Evolutionary conservation across 1,139 yeast genomes (phyloP).

Genomic region (Candida dubliniensis): DNA sequence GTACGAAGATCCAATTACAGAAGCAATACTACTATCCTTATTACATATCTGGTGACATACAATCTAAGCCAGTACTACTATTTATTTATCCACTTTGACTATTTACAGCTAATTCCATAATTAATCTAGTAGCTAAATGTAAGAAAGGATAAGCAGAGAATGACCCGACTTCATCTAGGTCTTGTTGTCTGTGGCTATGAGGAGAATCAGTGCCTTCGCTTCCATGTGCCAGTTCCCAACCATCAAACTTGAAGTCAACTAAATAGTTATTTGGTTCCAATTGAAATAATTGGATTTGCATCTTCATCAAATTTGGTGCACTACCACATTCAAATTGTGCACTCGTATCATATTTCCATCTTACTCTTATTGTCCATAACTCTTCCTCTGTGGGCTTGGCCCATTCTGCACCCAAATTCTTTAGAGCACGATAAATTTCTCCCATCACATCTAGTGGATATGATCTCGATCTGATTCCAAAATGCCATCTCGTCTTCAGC

Average conservation of each 20-base stretch:
- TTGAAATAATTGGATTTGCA: slow-evolving; percentile 95
- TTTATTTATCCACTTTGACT: slow-evolving; percentile 26
- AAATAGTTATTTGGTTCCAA: slow-evolving; percentile 92
- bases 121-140: slow-evolving; percentile 86
- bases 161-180: slow-evolving; percentile 72
- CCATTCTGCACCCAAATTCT: slow-evolving; percentile 97
- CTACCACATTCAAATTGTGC: slow-evolving; percentile 22
- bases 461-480: slow-evolving; percentile 93
- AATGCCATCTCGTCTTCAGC: slow-evolving; percentile 97
- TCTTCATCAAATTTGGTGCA: slow-evolving; percentile 67
- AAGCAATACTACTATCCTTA: too few species aligned
- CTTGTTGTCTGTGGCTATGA: slow-evolving; percentile 23
- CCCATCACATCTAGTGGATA: slow-evolving; percentile 99
- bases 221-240: slow-evolving; percentile 62
- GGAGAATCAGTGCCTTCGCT: background rate
- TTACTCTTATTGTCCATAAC: slow-evolving; percentile 93
- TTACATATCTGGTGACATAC: too few species aligned
- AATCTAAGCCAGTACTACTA: background rate
- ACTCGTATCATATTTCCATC: slow-evolving; percentile 80
- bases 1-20: too few species aligned
- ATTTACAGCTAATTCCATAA: slow-evolving; percentile 96
- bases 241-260: slow-evolving; percentile 97
- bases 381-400: slow-evolving; percentile 91
- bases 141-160: slow-evolving; percentile 94
- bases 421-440: slow-evolving; percentile 91